Evolutionary conservation across 495 filamentous ascomycete species (phyloP).

Genomic region (Aspergillus cavernicola): DNA sequence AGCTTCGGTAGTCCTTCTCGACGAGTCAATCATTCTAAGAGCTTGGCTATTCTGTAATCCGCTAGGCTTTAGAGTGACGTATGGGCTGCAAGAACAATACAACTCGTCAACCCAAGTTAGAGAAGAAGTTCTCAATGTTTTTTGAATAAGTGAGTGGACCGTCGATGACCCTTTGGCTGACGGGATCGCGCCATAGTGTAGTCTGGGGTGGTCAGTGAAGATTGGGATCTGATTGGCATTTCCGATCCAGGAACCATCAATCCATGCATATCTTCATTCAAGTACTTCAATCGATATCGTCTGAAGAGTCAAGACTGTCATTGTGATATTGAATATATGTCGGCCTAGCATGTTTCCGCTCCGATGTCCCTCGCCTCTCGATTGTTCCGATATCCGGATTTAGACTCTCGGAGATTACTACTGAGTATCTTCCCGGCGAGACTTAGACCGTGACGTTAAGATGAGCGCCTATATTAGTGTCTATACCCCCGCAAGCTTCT

Average conservation of each 20-base stretch:
- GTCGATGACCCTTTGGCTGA: background rate
- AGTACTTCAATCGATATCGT: too few relatives aligned
- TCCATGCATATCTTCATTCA: background rate
- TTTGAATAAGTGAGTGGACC: too few relatives aligned
- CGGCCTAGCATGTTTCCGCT: background rate
- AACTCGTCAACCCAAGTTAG: background rate
- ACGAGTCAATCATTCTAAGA: too few relatives aligned
- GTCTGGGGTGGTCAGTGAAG: background rate
- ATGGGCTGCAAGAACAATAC: background rate
- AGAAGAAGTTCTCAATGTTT: background rate
- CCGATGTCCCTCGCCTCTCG: background rate
- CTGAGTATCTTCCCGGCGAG: too few relatives aligned
- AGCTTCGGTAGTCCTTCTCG: too few relatives aligned
- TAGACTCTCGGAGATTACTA: background rate
- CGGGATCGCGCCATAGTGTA: slow-evolving; percentile 1
- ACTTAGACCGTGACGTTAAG: too few relatives aligned
- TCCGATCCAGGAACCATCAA: background rate
- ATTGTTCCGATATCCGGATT: background rate
- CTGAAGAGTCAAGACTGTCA: too few relatives aligned
- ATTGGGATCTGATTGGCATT: background rate
- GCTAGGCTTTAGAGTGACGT: too few relatives aligned
- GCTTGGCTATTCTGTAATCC: too few relatives aligned
- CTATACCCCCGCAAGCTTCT: background rate
- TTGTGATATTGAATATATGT: too few relatives aligned
- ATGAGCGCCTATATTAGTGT: background rate